Evolutionary conservation across 2,329 filamentous ascomycete species (phyloP).

Genomic region (Sarocladiaceae sp.): DNA sequence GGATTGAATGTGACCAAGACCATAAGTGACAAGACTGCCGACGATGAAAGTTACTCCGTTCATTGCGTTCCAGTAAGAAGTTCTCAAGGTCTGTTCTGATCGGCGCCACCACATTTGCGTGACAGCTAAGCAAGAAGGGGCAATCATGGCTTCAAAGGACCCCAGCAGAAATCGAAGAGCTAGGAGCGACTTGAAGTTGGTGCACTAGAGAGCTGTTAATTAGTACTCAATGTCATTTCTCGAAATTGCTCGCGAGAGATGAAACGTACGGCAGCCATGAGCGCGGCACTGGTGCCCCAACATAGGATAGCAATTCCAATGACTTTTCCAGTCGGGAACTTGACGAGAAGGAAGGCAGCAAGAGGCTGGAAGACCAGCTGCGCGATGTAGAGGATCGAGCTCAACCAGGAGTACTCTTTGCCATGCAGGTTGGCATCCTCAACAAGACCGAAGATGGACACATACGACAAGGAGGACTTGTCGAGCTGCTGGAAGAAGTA

Average conservation of each 20-base stretch:
- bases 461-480: slow-evolving; percentile 47
- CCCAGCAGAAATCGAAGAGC: slow-evolving; percentile 38
- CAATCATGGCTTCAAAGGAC: slow-evolving; percentile 41
- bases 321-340: slow-evolving; percentile 47
- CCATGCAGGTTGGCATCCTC: slow-evolving; percentile 43
- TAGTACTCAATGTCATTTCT: not conserved
- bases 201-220: slow-evolving; percentile 24
- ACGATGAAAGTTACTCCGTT: slow-evolving; percentile 48
- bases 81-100: not conserved
- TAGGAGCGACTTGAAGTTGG: slow-evolving; percentile 37
- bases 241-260: no score
- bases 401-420: slow-evolving; percentile 44
- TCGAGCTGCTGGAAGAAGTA: slow-evolving; percentile 57
- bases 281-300: slow-evolving; percentile 40
- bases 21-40: slow-evolving; percentile 40
- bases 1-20: slow-evolving; percentile 46
- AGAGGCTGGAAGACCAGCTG: slow-evolving; percentile 50
- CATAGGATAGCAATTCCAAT: slow-evolving; percentile 41
- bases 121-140: slow-evolving; percentile 43
- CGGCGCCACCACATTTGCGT: slow-evolving; percentile 25
- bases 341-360: slow-evolving; percentile 43
- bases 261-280: slow-evolving; percentile 34
- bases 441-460: slow-evolving; percentile 59
- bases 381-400: slow-evolving; percentile 51
- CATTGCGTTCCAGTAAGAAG: slow-evolving; percentile 46